Conservation (phyloP, 768 basidiomycete species). For the Paxillus involutus region DNA sequence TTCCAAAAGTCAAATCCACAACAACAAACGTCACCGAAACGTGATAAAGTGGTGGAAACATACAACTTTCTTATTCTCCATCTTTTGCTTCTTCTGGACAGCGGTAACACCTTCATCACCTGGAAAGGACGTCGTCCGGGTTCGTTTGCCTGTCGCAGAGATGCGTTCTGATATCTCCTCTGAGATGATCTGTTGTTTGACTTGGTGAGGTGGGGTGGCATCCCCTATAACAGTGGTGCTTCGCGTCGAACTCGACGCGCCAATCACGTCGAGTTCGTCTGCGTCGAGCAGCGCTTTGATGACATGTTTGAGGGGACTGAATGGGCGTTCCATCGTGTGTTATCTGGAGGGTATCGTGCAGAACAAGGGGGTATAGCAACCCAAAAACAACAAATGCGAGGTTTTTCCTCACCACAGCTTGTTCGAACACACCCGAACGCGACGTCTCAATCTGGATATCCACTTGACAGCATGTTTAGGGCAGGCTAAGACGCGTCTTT, state of each 20-base stretch:
- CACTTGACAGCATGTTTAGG: slow-evolving; percentile 12
- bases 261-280: slow-evolving; percentile 33
- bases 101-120: background rate
- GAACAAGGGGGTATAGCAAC: too few relatives aligned
- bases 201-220: slow-evolving; percentile 19
- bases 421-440: background rate
- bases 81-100: slow-evolving; percentile 30
- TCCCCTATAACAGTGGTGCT: slow-evolving; percentile 31
- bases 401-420: background rate
- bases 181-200: background rate
- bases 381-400: background rate
- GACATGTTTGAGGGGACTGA: background rate
- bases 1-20: background rate
- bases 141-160: slow-evolving; percentile 15
- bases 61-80: slow-evolving; percentile 43
- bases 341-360: background rate
- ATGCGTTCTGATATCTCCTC: slow-evolving; percentile 11
- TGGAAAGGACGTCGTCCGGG: slow-evolving; percentile 8
- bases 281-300: slow-evolving; percentile 1
- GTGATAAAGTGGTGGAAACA: slow-evolving; percentile 2
- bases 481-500: slow-evolving; percentile 24
- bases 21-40: background rate
- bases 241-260: slow-evolving; percentile 21
- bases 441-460: background rate
- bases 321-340: background rate